Conservation (phyloP, 148 eudicot genomes). For the Gaultheria prostrata region DNA sequence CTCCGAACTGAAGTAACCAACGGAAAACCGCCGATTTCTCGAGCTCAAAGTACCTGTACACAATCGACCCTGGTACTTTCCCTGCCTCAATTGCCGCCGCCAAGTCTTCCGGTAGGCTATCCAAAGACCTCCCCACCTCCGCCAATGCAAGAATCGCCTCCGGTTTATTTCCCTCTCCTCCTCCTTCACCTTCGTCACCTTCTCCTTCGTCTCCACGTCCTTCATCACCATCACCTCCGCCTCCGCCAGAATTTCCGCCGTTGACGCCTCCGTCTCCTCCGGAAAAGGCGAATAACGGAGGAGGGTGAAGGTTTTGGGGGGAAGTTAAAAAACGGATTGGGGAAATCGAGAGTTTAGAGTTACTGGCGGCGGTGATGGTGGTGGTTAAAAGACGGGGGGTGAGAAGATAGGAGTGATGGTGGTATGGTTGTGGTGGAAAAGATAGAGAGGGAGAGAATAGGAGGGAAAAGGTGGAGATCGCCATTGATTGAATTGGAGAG, state of each 20-base stretch:
- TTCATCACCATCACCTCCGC: constrained; percentile 18
- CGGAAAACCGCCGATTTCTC: constrained; percentile 54
- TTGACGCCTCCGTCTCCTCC: constrained; percentile 21
- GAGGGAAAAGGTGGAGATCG: constrained; percentile 19
- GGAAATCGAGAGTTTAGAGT: constrained; percentile 11
- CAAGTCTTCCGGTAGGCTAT: constrained; percentile 59
- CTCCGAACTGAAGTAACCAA: constrained; percentile 76
- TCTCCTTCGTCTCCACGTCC: constrained; percentile 30
- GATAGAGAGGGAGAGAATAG: constrained; percentile 9
- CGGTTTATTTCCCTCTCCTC: constrained; percentile 43
- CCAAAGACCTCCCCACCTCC: constrained; percentile 47
- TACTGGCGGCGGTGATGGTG: constrained; percentile 3
- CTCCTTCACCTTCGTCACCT: constrained; percentile 41
- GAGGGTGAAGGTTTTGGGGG: constrained; percentile 21
- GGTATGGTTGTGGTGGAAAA: constrained; percentile 1
- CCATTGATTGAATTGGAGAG: constrained; percentile 20
- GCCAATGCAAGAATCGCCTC: constrained; percentile 52
- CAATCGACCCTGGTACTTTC: constrained; percentile 47
- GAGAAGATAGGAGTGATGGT: background rate
- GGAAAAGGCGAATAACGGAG: constrained; percentile 19
- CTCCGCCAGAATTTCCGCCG: constrained; percentile 20
- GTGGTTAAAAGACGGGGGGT: background rate
- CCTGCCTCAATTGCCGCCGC: constrained; percentile 57
- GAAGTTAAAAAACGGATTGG: constrained; percentile 17
- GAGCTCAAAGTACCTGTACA: constrained; percentile 53